These are phyloP conservation scores for Leccinum longicurvipes DNA, from an alignment of 768 basidiomycete genomes.

Conservation along the genomic window DNA sequence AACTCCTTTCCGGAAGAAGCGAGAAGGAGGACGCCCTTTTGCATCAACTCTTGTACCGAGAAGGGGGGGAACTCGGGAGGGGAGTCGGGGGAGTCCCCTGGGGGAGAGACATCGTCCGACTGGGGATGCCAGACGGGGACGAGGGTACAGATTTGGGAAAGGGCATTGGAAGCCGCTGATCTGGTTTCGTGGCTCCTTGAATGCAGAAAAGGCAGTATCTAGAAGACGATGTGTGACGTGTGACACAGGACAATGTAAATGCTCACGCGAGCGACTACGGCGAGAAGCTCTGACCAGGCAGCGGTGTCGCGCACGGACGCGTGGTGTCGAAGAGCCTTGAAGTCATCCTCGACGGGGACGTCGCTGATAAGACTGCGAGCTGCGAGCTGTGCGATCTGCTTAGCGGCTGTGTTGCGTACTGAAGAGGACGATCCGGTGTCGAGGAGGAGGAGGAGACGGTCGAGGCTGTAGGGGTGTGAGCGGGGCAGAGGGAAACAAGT, in stretches of 20 bases:
- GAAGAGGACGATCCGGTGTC: constrained; percentile 91
- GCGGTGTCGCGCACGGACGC: constrained; percentile 58
- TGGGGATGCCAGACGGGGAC: constrained; percentile 73
- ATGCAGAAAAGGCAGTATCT: constrained; percentile 90
- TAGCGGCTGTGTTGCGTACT: constrained; percentile 92
- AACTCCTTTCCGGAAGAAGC: constrained; percentile 96
- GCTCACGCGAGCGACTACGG: constrained; percentile 82
- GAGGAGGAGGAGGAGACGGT: constrained; percentile 92
- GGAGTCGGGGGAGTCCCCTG: constrained; percentile 25
- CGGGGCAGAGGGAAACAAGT: not conserved
- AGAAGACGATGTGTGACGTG: not conserved
- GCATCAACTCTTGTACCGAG: constrained; percentile 71
- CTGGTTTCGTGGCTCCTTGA: constrained; percentile 93
- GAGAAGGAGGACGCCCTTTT: constrained; percentile 75
- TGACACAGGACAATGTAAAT: not conserved
- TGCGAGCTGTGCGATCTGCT: constrained; percentile 91
- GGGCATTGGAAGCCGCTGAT: constrained; percentile 81
- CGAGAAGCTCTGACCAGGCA: constrained; percentile 89
- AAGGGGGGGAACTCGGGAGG: constrained; percentile 69
- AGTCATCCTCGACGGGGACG: constrained; percentile 75
- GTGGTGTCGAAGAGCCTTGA: constrained; percentile 59
- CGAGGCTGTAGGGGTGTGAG: constrained; percentile 58
- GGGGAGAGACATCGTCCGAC: constrained; percentile 24
- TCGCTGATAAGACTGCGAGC: constrained; percentile 81
- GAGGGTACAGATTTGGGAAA: constrained; percentile 82